phyloP scores from a whole-genome alignment of 108 stramenopile genomes.

The Nitzschia palea region DNA sequence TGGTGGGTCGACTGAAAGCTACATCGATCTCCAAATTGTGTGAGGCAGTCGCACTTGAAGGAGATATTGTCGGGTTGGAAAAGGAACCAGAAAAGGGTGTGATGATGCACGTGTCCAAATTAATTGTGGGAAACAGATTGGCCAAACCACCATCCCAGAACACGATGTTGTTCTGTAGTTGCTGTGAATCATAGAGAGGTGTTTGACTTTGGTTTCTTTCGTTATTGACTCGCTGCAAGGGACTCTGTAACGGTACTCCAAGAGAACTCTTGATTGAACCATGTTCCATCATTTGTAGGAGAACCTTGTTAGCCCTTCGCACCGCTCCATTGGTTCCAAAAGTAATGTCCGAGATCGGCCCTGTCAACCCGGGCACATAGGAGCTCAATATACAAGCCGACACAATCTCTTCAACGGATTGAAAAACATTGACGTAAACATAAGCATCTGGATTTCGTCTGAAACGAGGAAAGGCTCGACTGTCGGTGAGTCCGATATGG shows the following conservation, averaged over 20 bases:
- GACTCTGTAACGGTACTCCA: conserved; percentile 8
- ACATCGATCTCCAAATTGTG: background rate
- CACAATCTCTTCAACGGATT: conserved; percentile 52
- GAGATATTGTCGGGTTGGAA: conserved; percentile 53
- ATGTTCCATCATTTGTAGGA: conserved; percentile 41
- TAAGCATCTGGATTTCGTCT: conserved; percentile 46
- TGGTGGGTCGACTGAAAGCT: background rate
- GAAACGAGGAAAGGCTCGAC: conserved; percentile 40
- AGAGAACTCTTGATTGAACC: conserved; percentile 49
- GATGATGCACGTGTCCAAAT: conserved; percentile 54
- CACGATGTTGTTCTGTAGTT: background rate
- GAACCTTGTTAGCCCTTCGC: conserved; percentile 22
- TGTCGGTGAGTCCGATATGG: conserved; percentile 64
- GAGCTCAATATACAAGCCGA: conserved; percentile 58
- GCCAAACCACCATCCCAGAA: conserved; percentile 71
- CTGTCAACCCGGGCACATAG: conserved; percentile 66
- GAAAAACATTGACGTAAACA: conserved; percentile 57
- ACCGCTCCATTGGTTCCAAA: conserved; percentile 20
- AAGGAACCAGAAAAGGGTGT: conserved; percentile 52
- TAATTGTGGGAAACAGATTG: conserved; percentile 61
- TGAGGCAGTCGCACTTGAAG: background rate
- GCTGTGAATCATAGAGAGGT: background rate
- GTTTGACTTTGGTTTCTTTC: background rate
- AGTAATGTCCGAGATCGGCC: conserved; percentile 36
- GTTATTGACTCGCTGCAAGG: background rate